These are phyloP conservation scores for Cyberlindnera nakhonratchasimensis DNA, from an alignment of 805 yeast species.

Conservation along the genomic window DNA sequence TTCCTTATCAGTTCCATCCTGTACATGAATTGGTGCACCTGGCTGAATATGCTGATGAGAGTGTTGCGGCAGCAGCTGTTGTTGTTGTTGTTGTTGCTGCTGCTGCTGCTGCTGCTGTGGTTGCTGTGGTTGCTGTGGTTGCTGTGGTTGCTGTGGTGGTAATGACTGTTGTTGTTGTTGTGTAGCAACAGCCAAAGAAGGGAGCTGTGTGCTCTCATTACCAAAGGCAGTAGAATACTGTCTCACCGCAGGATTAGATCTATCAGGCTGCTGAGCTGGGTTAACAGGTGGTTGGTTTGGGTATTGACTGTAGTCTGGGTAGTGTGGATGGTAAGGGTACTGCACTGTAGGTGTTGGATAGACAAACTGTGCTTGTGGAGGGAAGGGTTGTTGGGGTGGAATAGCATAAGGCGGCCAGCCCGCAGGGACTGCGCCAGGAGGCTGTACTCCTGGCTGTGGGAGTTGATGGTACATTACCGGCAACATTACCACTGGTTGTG, in stretches of 20 bases:
- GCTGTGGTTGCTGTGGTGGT: no score
- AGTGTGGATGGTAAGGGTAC: constrained; percentile 10
- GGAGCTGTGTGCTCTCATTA: constrained; percentile 5
- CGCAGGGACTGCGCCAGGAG: constrained; percentile 8
- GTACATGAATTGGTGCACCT: constrained; percentile 1
- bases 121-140: no score
- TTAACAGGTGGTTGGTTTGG: constrained; percentile 1
- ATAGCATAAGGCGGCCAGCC: constrained; percentile 12
- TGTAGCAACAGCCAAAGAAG: constrained; percentile 6
- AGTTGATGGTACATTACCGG: constrained; percentile 18
- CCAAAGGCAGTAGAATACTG: constrained; percentile 4
- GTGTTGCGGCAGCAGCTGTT: no score
- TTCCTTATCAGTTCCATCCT: constrained; percentile 2
- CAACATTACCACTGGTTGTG: constrained; percentile 13
- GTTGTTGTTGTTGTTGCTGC: no score
- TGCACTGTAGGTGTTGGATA: constrained; percentile 11
- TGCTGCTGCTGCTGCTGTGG: no score
- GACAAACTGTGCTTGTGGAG: constrained; percentile 12
- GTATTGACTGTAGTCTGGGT: constrained; percentile 7
- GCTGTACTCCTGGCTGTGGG: constrained; percentile 6
- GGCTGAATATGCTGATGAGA: constrained; percentile 15
- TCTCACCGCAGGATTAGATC: constrained; percentile 3
- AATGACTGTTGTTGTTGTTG: constrained; percentile 14
- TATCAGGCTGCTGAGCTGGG: constrained; percentile 1
- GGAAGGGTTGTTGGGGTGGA: constrained; percentile 12